phyloP scores from a whole-genome alignment of 495 filamentous ascomycete genomes.

The Neurospora sp. region DNA sequence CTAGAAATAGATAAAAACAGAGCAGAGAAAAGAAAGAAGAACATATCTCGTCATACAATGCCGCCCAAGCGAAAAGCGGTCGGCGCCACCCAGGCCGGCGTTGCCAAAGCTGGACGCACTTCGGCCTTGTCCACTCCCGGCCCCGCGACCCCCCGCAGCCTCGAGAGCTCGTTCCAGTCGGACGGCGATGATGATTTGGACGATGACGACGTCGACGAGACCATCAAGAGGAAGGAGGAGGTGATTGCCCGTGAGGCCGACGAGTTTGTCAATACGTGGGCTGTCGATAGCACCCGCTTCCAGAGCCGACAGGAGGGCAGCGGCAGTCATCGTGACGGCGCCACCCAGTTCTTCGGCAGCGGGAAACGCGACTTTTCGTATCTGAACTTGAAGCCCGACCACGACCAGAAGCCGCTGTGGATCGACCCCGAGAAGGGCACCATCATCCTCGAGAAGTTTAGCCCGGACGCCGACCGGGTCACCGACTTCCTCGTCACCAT shows the following conservation, averaged over 20 bases:
- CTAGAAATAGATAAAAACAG: not conserved
- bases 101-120: conserved; percentile 42
- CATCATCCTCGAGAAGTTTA: conserved; percentile 95
- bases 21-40: not conserved
- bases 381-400: conserved; percentile 74
- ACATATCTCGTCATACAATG: conserved; percentile 38
- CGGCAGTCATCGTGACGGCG: conserved; percentile 28
- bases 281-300: conserved; percentile 39
- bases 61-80: conserved; percentile 71
- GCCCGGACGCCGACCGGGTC: conserved; percentile 69
- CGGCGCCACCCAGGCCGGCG: conserved; percentile 41
- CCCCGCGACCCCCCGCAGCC: conserved; percentile 52
- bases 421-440: conserved; percentile 75
- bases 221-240: conserved; percentile 39
- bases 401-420: conserved; percentile 81
- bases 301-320: conserved; percentile 18
- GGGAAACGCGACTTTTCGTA: conserved; percentile 61
- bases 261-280: conserved; percentile 41
- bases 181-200: conserved; percentile 52
- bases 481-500: conserved; percentile 94
- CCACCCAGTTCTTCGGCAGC: conserved; percentile 34
- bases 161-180: conserved; percentile 46
- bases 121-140: conserved; percentile 62
- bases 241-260: conserved; percentile 52
- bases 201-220: conserved; percentile 51